Conservation (phyloP, 2,329 filamentous ascomycete genomes). For the Fusarium staphyleae region DNA sequence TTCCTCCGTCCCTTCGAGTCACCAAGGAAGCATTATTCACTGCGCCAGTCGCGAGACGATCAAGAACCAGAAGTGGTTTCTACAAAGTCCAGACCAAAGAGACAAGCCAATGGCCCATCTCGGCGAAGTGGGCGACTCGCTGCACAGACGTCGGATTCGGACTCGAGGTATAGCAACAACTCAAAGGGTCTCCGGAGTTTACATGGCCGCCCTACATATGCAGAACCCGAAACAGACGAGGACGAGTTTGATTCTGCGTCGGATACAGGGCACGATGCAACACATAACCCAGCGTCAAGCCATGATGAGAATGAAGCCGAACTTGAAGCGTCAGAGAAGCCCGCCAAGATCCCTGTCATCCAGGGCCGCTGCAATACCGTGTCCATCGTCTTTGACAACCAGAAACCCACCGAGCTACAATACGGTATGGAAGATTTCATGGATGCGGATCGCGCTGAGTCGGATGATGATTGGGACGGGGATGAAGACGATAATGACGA, state of each 20-base stretch:
- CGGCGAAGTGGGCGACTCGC: conserved; percentile 51
- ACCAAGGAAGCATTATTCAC: conserved; percentile 46
- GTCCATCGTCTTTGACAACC: conserved; percentile 77
- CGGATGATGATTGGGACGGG: conserved; percentile 65
- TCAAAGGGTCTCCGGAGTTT: conserved; percentile 26
- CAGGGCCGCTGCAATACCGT: conserved; percentile 77
- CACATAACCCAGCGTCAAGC: neutral
- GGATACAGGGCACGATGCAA: conserved; percentile 26
- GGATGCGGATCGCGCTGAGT: conserved; percentile 62
- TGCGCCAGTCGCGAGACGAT: conserved; percentile 23
- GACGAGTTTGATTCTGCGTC: conserved; percentile 49
- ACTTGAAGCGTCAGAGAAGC: conserved; percentile 7
- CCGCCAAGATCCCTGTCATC: conserved; percentile 53
- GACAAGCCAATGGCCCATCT: conserved; percentile 38
- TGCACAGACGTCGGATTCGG: conserved; percentile 37
- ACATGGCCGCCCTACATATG: conserved; percentile 47
- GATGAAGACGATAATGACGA: conserved; percentile 59
- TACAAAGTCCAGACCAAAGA: conserved; percentile 29
- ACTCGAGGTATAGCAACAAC: conserved; percentile 32
- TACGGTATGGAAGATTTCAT: conserved; percentile 77
- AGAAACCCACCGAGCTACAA: conserved; percentile 72
- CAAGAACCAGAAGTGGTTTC: conserved; percentile 1
- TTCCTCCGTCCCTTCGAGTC: conserved; percentile 62
- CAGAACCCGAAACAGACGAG: conserved; percentile 55
- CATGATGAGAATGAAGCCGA: conserved; percentile 15